Evolutionary conservation across 1,139 yeast species (phyloP), one percentile per base, ranked within the genome.

Genomic region (Pichiaceae sp.): DNA sequence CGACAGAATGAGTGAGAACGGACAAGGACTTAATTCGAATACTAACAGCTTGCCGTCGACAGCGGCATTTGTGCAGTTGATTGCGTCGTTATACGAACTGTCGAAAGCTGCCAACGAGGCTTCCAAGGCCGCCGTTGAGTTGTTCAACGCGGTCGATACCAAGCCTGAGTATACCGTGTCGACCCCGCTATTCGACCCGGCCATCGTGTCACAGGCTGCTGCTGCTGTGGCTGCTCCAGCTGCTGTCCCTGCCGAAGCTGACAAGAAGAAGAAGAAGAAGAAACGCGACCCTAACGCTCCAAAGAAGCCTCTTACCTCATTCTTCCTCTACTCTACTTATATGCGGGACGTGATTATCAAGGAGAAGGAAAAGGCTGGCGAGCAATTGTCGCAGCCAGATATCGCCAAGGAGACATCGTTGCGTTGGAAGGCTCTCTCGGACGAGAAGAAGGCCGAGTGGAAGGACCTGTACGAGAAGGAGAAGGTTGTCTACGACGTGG

Each of bases 81-180:
- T 85, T 44, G 73, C 93, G 31, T 74, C 94, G 5, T 72, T 85
- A 42, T 80, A 79, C 52, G 87, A 81, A 56, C 72, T 85, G 42
- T 78, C 93, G 37, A 82, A 78, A 53, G 84, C 57, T 37, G 89
- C 95, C 32, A 75, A 72, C 45, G 87, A 81, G 40, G 84, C 91
- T 34, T 85, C 93, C 30, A 64, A 76, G 32, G 87, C 91, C 25
- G 75, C 89, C 27, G 74, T 83, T 42, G 78, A 77, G 52, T 82
- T 81, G 59, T 81, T 78, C 67, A 77, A 78, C 51, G 66, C 70
- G 19, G 62, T 75, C 17, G 54, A 62, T 18, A 37, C 47, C 28
- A 46, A 44, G 38, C 45, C 47, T 29, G 46, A 44, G 31, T 49
- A 47, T 36, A 8, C 11, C 9, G 33, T 44, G 42, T 43, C 44